These are phyloP conservation scores for Achlya hypogyna DNA, from an alignment of 352 stramenopile species.

Conservation along the genomic window DNA sequence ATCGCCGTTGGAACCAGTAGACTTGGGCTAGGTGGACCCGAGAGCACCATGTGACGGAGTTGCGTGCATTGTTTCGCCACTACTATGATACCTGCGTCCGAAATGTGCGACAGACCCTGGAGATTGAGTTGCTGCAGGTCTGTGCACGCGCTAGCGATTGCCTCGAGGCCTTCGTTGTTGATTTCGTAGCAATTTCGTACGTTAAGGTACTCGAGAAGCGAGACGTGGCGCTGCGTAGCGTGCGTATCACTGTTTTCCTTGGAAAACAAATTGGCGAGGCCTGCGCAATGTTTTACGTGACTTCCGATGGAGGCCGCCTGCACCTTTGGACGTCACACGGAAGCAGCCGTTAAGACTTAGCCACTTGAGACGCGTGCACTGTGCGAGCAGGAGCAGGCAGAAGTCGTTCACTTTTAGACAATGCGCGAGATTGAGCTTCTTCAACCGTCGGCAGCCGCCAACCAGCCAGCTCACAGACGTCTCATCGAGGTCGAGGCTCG, in stretches of 20 bases:
- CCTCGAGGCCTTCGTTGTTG: constrained; percentile 32
- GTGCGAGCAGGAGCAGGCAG: constrained; percentile 38
- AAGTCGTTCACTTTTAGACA: constrained; percentile 50
- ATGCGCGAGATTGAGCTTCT: constrained; percentile 38
- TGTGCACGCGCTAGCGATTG: constrained; percentile 28
- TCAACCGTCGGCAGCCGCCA: constrained; percentile 36
- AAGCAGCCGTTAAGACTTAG: constrained; percentile 42
- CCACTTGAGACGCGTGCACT: constrained; percentile 24
- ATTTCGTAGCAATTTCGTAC: constrained; percentile 47
- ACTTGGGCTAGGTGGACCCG: constrained; percentile 31
- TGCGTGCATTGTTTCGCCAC: constrained; percentile 40
- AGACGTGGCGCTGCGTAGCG: not conserved
- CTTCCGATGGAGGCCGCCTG: constrained; percentile 30
- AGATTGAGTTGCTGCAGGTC: constrained; percentile 41
- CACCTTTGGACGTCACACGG: constrained; percentile 35
- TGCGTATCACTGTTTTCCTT: not conserved
- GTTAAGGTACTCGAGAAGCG: constrained; percentile 30
- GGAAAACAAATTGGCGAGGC: not conserved
- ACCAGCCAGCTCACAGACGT: constrained; percentile 61
- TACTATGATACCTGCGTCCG: constrained; percentile 36
- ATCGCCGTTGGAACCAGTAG: not conserved
- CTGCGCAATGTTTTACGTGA: not conserved
- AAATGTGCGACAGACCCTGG: constrained; percentile 45
- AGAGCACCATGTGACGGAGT: constrained; percentile 38
- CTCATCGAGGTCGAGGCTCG: constrained; percentile 44